Evolutionary conservation across 176 grass and related monocot species (phyloP).

Genomic region (Musa acuminata): DNA sequence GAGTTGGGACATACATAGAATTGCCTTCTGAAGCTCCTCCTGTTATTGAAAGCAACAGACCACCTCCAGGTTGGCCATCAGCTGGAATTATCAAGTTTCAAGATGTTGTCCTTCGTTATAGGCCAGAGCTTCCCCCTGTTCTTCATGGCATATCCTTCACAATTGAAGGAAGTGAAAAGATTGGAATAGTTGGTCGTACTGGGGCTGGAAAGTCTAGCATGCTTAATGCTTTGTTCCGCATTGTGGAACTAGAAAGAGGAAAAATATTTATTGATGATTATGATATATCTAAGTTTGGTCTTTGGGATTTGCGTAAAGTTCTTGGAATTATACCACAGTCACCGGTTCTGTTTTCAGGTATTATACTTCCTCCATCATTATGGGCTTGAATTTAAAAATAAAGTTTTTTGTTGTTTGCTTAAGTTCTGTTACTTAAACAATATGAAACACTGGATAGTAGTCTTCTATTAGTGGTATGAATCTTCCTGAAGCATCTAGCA

Average conservation of each 20-base stretch:
- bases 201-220: slow-evolving; percentile 98
- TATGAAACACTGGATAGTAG: no score
- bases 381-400: background rate
- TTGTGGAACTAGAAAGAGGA: slow-evolving; percentile 82
- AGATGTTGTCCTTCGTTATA: slow-evolving; percentile 84
- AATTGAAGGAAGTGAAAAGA: slow-evolving; percentile 89
- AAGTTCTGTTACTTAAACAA: background rate
- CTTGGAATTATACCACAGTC: slow-evolving; percentile 97
- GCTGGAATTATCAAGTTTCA: slow-evolving; percentile 73
- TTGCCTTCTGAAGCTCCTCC: slow-evolving; percentile 87
- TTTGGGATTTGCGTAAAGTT: slow-evolving; percentile 93
- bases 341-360: slow-evolving; percentile 97
- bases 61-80: slow-evolving; percentile 92
- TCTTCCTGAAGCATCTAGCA: no score
- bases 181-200: slow-evolving; percentile 95
- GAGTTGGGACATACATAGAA: slow-evolving; percentile 84
- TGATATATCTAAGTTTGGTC: slow-evolving; percentile 77
- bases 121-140: slow-evolving; percentile 91
- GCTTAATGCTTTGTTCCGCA: slow-evolving; percentile 94
- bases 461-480: no score
- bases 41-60: slow-evolving; percentile 71
- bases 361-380: background rate
- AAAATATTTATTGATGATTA: slow-evolving; percentile 71
- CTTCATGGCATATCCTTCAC: slow-evolving; percentile 92
- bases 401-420: background rate